A percentile compares a stretch with the other conserved stretches of the same genome.
Conservation (phyloP, 805 yeast species). For the Starmerella tilneyi region DNA sequence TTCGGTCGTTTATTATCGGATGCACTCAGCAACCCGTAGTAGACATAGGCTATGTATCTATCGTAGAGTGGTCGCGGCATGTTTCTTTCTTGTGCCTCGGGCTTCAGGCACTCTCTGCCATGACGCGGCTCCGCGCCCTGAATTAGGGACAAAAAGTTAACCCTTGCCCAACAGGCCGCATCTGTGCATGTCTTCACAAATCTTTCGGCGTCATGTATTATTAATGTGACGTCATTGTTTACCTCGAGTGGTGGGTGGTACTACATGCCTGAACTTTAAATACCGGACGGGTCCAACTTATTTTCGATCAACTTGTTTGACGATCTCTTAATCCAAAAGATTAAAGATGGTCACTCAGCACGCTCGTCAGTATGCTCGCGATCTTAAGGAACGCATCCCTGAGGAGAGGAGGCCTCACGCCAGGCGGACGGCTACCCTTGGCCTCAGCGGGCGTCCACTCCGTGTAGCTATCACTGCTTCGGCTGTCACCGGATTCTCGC, state of each 20-base stretch:
- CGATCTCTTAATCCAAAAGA: not conserved
- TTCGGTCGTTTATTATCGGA: no score
- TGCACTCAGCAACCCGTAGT: no score
- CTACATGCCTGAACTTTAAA: slow-evolving; percentile 7
- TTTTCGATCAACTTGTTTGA: not conserved
- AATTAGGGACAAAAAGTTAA: not conserved
- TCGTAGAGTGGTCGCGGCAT: no score
- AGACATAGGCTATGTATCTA: no score
- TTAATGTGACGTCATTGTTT: slow-evolving; percentile 16
- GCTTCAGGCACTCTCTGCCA: no score
- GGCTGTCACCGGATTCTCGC: slow-evolving; percentile 53
- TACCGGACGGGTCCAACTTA: slow-evolving; percentile 8
- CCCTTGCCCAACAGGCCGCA: not conserved
- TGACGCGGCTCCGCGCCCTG: not conserved
- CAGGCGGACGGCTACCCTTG: slow-evolving; percentile 41
- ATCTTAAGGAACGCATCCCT: slow-evolving; percentile 19
- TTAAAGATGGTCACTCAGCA: slow-evolving; percentile 18
- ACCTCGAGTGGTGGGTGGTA: not conserved
- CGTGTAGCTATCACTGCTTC: slow-evolving; percentile 43
- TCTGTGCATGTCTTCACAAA: no score
- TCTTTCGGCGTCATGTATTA: not conserved
- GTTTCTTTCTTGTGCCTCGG: no score
- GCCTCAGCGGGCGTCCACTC: slow-evolving; percentile 46
- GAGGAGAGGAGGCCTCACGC: slow-evolving; percentile 21
- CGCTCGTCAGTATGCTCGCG: slow-evolving; percentile 16